phyloP scores from a whole-genome alignment of 495 filamentous ascomycete species.

The Daldinia caldariorum region DNA sequence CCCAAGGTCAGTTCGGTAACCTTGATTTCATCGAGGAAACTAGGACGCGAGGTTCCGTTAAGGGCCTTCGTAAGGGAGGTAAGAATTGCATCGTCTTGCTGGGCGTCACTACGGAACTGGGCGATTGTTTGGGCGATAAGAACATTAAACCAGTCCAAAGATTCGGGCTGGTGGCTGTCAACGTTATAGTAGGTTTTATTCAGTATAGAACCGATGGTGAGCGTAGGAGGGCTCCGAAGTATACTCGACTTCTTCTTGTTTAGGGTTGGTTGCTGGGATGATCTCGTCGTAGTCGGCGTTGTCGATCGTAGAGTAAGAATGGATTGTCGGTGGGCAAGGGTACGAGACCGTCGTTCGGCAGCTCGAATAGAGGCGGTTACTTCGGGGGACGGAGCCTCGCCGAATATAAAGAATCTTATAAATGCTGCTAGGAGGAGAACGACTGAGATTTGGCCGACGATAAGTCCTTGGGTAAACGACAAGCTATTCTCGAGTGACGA shows the following conservation, averaged over 20 bases:
- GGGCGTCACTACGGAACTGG: conserved; percentile 89
- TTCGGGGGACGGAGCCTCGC: conserved; percentile 86
- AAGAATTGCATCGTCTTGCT: conserved; percentile 91
- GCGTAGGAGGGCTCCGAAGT: conserved; percentile 68
- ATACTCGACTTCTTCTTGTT: conserved; percentile 80
- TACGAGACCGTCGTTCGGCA: conserved; percentile 71
- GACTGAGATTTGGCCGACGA: conserved; percentile 92
- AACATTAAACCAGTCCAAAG: conserved; percentile 99
- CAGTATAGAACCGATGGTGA: conserved; percentile 88
- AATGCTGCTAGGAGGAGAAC: conserved; percentile 90
- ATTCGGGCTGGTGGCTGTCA: conserved; percentile 95
- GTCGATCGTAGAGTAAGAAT: conserved; percentile 64
- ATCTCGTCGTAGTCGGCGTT: conserved; percentile 46
- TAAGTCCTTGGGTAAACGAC: conserved; percentile 91
- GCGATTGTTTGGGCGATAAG: conserved; percentile 96
- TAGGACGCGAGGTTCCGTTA: conserved; percentile 85
- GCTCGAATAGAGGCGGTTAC: conserved; percentile 73
- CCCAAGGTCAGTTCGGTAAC: conserved; percentile 93
- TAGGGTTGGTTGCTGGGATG: conserved; percentile 59
- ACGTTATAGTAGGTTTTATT: conserved; percentile 98
- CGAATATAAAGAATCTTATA: conserved; percentile 99
- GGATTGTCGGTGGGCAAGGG: conserved; percentile 73
- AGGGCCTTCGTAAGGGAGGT: conserved; percentile 87
- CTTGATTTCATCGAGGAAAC: conserved; percentile 90
- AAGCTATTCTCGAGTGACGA: conserved; percentile 60